A percentile compares a stretch with the other conserved stretches of the same genome.
Conservation (phyloP, 2,329 filamentous ascomycete species). For the Pyricularia sp. region DNA sequence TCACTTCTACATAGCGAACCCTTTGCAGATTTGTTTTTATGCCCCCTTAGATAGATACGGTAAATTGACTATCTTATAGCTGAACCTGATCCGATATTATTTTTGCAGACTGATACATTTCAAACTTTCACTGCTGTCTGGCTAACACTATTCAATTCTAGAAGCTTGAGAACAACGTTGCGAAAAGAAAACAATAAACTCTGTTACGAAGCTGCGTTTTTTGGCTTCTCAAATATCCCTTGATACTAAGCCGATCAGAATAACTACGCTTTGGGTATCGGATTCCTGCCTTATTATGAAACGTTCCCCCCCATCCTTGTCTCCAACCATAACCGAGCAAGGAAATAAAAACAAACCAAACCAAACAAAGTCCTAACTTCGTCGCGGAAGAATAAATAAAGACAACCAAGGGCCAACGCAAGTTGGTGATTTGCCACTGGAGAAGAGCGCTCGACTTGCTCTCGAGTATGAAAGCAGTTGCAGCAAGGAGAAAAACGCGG, state of each 20-base stretch:
- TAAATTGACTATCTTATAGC: neutral
- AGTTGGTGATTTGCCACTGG: neutral
- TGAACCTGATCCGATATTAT: neutral
- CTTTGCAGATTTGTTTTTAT: neutral
- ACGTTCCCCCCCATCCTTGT: conserved; percentile 10
- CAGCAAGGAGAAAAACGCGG: neutral
- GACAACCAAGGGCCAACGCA: neutral
- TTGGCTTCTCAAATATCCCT: neutral
- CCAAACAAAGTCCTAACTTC: neutral
- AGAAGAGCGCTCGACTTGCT: neutral
- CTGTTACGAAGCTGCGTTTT: neutral
- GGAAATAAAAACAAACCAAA: conserved; percentile 5
- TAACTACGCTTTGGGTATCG: conserved; percentile 1
- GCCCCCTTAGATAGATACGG: neutral
- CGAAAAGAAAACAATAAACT: neutral
- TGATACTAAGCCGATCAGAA: neutral
- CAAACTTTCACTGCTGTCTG: neutral
- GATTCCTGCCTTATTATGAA: neutral
- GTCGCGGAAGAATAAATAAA: neutral
- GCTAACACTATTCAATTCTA: too few species aligned
- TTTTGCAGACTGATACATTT: neutral
- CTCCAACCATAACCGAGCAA: neutral
- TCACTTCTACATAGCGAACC: neutral
- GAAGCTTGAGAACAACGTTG: neutral
- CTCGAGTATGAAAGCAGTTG: neutral